Evolutionary conservation across 169 alveolate species (phyloP).

Genomic region (Babesia sp.): DNA sequence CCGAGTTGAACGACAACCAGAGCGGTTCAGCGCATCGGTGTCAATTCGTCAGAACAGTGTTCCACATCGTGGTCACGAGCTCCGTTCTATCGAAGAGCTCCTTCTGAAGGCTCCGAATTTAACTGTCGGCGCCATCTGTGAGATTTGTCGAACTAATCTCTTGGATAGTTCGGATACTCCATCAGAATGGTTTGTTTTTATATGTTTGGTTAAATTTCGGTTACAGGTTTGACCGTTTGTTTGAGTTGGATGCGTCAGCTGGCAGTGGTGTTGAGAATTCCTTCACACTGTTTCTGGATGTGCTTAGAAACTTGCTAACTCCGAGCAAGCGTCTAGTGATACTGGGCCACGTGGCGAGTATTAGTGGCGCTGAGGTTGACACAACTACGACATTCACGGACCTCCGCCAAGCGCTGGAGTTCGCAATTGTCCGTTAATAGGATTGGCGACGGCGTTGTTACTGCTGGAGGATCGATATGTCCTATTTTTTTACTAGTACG

Average conservation of each 20-base stretch:
- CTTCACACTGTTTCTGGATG: constrained; percentile 36
- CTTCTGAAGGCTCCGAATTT: constrained; percentile 35
- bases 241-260: constrained; percentile 20
- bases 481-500: no score
- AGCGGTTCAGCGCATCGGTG: constrained; percentile 45
- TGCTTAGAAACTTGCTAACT: constrained; percentile 50
- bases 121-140: constrained; percentile 28
- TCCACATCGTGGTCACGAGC: constrained; percentile 65
- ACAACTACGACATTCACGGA: constrained; percentile 40
- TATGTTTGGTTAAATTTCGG: background rate
- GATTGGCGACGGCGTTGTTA: no score
- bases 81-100: constrained; percentile 53
- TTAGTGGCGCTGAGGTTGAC: constrained; percentile 41
- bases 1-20: constrained; percentile 23
- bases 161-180: constrained; percentile 2
- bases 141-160: constrained; percentile 9
- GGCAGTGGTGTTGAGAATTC: background rate
- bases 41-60: constrained; percentile 47
- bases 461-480: no score
- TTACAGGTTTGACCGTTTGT: constrained; percentile 54
- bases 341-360: constrained; percentile 56
- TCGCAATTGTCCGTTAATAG: no score
- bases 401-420: constrained; percentile 17
- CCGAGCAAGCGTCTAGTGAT: constrained; percentile 58
- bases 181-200: constrained; percentile 35